Evolutionary conservation across 2,329 filamentous ascomycete species (phyloP).

Genomic region (Sporothrix pallida): DNA sequence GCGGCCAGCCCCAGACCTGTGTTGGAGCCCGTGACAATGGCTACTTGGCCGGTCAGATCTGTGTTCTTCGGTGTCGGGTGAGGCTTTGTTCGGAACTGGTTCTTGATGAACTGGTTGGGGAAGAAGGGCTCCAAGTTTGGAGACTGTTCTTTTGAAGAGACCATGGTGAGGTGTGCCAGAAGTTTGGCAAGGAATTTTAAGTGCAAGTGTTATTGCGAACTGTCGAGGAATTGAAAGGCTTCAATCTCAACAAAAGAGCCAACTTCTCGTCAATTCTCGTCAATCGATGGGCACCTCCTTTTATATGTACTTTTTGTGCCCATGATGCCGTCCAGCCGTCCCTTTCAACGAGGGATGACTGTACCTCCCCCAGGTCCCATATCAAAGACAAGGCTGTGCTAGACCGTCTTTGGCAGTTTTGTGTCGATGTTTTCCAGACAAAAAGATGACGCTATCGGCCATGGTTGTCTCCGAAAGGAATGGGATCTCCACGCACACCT

Average conservation of each 20-base stretch:
- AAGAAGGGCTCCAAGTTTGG: constrained; percentile 28
- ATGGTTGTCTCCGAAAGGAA: background rate
- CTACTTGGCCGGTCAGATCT: background rate
- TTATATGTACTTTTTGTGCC: no score
- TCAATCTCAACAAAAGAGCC: no score
- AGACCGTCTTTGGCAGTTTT: background rate
- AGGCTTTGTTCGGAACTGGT: constrained; percentile 32
- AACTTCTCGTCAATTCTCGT: no score
- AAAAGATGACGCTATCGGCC: background rate
- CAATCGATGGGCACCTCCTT: no score
- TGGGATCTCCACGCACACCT: background rate
- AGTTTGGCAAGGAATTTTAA: no score
- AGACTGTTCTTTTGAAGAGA: constrained; percentile 31
- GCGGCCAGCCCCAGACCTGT: background rate
- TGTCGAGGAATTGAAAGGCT: no score
- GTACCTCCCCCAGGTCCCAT: background rate
- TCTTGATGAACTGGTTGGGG: constrained; percentile 29
- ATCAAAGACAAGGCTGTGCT: constrained; percentile 8
- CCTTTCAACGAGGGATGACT: background rate
- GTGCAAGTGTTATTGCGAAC: no score
- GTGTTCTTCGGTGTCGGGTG: background rate
- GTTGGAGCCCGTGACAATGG: constrained; percentile 5
- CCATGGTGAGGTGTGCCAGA: background rate
- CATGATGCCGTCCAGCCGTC: background rate
- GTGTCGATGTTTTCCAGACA: background rate